A percentile compares a stretch with the other conserved stretches of the same genome.
Conservation (phyloP, 257 asterid species). For the Solanum dulcamara region DNA sequence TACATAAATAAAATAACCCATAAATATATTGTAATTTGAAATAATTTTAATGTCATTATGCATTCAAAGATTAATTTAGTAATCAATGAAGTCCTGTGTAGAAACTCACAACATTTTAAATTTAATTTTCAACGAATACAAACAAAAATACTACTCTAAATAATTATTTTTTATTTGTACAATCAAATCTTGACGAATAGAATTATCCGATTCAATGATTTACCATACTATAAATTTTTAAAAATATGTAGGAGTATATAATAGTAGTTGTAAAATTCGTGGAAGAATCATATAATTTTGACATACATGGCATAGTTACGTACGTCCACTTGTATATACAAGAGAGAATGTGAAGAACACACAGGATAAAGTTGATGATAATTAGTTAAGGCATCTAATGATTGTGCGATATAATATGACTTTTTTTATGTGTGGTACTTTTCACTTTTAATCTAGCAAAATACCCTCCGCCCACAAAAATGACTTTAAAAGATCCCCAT, state of each 20-base stretch:
- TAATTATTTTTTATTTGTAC: no score
- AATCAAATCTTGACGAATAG: neutral
- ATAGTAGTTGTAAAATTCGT: no score
- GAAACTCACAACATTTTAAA: no score
- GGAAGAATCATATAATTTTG: neutral
- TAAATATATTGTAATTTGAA: neutral
- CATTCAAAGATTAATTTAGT: neutral
- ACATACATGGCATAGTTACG: neutral
- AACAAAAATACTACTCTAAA: no score
- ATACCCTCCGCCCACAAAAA: constrained; percentile 1
- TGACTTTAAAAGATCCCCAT: constrained; percentile 1
- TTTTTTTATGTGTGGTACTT: neutral
- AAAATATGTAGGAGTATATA: no score
- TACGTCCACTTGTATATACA: neutral
- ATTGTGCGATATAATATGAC: neutral
- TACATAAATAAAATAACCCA: neutral
- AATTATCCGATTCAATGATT: no score
- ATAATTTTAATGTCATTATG: neutral
- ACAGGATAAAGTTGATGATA: neutral
- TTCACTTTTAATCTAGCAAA: neutral
- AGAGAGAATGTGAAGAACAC: neutral
- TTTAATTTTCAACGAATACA: no score
- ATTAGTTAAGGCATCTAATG: neutral
- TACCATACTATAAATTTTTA: no score
- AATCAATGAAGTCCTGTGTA: no score